Evolutionary conservation across 257 asterid genomes (phyloP).

Genomic region (Solanum dulcamara): DNA sequence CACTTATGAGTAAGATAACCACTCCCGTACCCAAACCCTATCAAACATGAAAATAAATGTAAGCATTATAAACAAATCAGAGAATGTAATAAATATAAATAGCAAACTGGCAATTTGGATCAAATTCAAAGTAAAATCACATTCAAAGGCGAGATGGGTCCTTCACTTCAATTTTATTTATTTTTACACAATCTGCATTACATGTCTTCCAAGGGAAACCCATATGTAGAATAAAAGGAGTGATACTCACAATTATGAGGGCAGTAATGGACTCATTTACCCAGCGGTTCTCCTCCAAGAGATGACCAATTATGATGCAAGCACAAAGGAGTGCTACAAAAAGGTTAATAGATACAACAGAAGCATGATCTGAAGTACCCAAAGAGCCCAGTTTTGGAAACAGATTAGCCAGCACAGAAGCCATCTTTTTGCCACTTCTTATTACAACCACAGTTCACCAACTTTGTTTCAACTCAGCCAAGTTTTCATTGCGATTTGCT

Average conservation of each 20-base stretch:
- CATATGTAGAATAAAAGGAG: background rate
- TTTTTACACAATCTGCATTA: background rate
- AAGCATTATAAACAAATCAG: background rate
- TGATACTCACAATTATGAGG: conserved; percentile 20
- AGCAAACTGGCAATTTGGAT: background rate
- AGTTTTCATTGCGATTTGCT: background rate
- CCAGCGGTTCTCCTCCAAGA: conserved; percentile 37
- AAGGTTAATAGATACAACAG: conserved; percentile 25
- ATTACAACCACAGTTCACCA: background rate
- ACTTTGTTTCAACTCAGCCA: background rate
- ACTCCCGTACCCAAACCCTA: conserved; percentile 30
- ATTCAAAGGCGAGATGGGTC: background rate
- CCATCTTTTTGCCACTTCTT: background rate
- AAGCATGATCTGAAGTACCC: conserved; percentile 22
- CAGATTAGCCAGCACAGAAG: background rate
- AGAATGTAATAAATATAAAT: background rate
- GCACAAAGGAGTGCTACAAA: conserved; percentile 29
- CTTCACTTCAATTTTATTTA: background rate
- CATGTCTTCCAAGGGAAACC: background rate
- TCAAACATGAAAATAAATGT: background rate
- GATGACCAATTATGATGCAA: conserved; percentile 32
- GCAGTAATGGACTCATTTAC: conserved; percentile 32
- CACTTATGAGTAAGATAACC: conserved; percentile 22
- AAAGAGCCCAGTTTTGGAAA: background rate
- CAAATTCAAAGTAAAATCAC: too few relatives aligned